Evolutionary conservation across 352 stramenopile genomes (phyloP).

Genomic region (Globisporangium recalcitrans): DNA sequence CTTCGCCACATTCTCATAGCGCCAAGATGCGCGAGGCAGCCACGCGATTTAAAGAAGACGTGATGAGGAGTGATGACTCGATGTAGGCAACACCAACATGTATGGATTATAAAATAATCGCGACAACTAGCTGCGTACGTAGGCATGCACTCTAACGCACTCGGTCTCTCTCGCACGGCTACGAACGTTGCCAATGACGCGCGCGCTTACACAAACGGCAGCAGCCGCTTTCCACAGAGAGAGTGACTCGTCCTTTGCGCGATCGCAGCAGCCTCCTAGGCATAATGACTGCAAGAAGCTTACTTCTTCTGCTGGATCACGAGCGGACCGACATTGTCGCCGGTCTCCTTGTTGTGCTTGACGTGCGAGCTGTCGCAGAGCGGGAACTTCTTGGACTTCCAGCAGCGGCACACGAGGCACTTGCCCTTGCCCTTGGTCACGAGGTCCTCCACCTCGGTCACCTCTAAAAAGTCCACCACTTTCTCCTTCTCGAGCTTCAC

Average conservation of each 20-base stretch:
- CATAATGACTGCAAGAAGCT: not conserved
- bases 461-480: constrained; percentile 59
- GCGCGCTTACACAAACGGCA: no score
- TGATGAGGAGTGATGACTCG: no score
- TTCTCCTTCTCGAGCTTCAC: constrained; percentile 79
- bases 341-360: constrained; percentile 87
- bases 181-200: not conserved
- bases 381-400: constrained; percentile 88
- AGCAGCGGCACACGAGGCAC: constrained; percentile 79
- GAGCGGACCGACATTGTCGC: constrained; percentile 77
- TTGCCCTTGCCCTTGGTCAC: constrained; percentile 72
- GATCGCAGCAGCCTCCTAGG: not conserved
- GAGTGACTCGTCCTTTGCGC: not conserved
- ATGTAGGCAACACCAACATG: not conserved
- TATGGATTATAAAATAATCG: not conserved
- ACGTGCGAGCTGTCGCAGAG: constrained; percentile 74
- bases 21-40: no score
- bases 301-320: constrained; percentile 60
- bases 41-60: no score
- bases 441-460: constrained; percentile 78
- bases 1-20: no score
- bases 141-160: not conserved
- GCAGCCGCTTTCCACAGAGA: not conserved
- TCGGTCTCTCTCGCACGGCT: not conserved
- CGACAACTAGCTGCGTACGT: no score